Percentiles rank a stretch among this genome's conserved stretches.
These are phyloP conservation scores for Fusarium pseudograminearum DNA, from an alignment of 2,329 filamentous ascomycete species.

Conservation along the genomic window DNA sequence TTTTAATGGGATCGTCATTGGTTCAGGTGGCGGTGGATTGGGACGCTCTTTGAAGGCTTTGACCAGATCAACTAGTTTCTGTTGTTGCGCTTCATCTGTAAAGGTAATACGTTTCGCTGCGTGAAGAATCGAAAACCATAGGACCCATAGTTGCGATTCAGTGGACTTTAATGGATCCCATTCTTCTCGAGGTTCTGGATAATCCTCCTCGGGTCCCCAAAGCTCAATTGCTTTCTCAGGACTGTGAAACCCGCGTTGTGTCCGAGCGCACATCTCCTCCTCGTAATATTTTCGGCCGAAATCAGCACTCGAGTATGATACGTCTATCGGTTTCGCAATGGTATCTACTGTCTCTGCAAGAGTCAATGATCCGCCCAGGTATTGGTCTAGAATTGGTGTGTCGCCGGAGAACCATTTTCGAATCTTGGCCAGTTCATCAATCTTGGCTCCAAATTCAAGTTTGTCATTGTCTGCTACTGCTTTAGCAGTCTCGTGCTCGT, in stretches of 20 bases:
- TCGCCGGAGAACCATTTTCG: conserved; percentile 14
- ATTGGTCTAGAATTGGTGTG: accelerated
- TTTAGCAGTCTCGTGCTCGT: neutral
- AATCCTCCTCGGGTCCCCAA: conserved; percentile 9
- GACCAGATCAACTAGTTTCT: neutral
- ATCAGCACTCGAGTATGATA: conserved; percentile 5
- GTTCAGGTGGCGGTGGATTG: conserved; percentile 3
- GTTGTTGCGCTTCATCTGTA: neutral
- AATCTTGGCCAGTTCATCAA: neutral
- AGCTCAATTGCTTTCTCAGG: neutral
- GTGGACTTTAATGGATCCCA: neutral
- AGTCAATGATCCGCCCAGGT: neutral
- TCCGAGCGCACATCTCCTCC: neutral
- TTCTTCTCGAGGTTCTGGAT: neutral
- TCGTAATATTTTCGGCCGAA: neutral
- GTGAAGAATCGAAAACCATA: conserved; percentile 6
- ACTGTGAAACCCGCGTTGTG: conserved; percentile 2
- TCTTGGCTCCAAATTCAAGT: neutral
- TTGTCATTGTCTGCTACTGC: neutral
- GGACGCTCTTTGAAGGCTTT: neutral
- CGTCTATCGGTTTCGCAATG: neutral
- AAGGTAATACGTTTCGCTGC: neutral
- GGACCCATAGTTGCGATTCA: neutral
- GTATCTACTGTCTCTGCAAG: neutral
- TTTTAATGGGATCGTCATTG: conserved; percentile 3